Conservation (phyloP, 228 moss, liverwort and hornwort genomes). For the Sphagnum fallax region DNA sequence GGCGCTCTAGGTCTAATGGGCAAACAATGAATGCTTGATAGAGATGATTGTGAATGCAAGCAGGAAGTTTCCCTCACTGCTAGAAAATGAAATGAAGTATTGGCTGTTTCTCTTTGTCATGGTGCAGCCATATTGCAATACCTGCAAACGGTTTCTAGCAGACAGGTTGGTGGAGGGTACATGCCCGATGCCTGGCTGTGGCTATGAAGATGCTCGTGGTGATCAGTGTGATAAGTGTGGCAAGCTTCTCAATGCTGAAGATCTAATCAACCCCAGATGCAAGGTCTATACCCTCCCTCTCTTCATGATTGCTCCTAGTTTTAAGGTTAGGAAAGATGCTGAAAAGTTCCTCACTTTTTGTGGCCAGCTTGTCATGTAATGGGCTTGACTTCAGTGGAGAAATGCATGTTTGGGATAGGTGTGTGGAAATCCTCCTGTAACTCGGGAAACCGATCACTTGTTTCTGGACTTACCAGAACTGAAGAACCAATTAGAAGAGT, state of each 20-base stretch:
- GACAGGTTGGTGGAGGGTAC: constrained; percentile 96
- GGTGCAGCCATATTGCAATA: constrained; percentile 80
- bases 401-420: constrained; percentile 19
- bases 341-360: no score
- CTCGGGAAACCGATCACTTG: constrained; percentile 75
- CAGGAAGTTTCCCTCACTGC: no score
- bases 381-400: not conserved
- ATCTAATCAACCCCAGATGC: constrained; percentile 84
- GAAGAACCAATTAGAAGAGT: constrained; percentile 60
- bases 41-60: no score
- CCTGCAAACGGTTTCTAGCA: constrained; percentile 78
- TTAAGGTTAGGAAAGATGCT: no score
- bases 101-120: no score
- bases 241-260: constrained; percentile 75
- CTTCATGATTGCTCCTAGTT: not conserved
- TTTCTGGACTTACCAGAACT: constrained; percentile 84
- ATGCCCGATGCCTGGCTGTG: constrained; percentile 73
- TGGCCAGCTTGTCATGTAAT: no score
- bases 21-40: no score
- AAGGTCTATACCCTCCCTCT: constrained; percentile 37
- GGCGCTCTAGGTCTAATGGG: no score
- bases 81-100: no score
- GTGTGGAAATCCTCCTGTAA: constrained; percentile 72
- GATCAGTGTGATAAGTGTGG: constrained; percentile 92
- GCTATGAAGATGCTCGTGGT: constrained; percentile 87